These are phyloP conservation scores for Xylariales sp. DNA, from an alignment of 2,329 filamentous ascomycete genomes.

Conservation along the genomic window DNA sequence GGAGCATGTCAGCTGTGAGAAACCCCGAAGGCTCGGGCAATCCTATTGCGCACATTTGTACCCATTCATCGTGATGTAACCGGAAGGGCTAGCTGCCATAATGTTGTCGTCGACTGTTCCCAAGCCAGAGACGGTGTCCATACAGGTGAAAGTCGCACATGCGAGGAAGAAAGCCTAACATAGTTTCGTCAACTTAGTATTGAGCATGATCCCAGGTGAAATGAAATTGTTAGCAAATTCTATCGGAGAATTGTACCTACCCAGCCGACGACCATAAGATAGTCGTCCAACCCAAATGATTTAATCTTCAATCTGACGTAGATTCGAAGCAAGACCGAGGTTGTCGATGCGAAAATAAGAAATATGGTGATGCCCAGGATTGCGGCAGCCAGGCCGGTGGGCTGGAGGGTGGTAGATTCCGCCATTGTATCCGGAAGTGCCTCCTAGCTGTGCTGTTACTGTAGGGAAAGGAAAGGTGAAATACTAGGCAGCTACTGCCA, in stretches of 20 bases:
- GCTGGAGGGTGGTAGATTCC: not conserved
- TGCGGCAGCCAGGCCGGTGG: not conserved
- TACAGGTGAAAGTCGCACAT: slow-evolving; percentile 5
- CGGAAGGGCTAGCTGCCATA: not conserved
- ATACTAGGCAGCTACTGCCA: no score
- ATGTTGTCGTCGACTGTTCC: slow-evolving; percentile 3
- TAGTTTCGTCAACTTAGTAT: no score
- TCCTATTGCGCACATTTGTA: not conserved
- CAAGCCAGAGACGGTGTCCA: slow-evolving; percentile 10
- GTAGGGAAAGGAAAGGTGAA: no score
- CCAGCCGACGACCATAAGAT: not conserved
- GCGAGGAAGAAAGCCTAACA: slow-evolving; percentile 7
- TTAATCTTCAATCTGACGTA: not conserved
- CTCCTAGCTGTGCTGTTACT: no score
- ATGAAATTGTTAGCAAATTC: no score
- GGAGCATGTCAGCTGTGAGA: not conserved
- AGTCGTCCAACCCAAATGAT: slow-evolving; percentile 2
- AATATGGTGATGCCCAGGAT: not conserved
- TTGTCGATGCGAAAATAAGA: not conserved
- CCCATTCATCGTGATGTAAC: not conserved
- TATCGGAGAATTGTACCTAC: not conserved
- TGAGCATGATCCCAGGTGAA: no score
- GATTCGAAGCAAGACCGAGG: not conserved
- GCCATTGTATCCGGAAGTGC: no score
- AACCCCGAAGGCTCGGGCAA: no score